phyloP scores from a whole-genome alignment of 1,284 basidiomycete genomes.

The Sanghuangporus sanghuang region DNA sequence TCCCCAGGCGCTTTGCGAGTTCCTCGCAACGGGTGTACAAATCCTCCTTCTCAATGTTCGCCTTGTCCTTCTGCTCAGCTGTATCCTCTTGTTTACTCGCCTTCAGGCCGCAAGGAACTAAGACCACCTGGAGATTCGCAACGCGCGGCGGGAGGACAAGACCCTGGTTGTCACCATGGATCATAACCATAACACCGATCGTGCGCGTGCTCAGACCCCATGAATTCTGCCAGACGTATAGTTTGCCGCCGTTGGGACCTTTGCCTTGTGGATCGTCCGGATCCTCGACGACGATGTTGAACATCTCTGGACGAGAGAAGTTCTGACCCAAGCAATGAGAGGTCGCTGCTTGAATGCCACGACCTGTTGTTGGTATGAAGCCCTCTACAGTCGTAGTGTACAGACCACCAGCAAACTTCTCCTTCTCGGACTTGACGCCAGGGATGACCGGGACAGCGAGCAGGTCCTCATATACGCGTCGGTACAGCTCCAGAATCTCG shows the following conservation, averaged over 20 bases:
- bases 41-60: constrained; percentile 39
- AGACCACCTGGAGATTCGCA: constrained; percentile 85
- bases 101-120: constrained; percentile 93
- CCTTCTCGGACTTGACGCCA: constrained; percentile 97
- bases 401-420: constrained; percentile 97
- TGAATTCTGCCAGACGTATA: constrained; percentile 95
- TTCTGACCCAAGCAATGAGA: constrained; percentile 98
- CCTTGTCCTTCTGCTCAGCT: neutral
- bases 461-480: constrained; percentile 94
- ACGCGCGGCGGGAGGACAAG: constrained; percentile 94
- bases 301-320: constrained; percentile 95
- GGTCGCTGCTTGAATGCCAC: constrained; percentile 97
- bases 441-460: constrained; percentile 97
- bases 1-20: constrained; percentile 66
- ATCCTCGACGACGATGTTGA: constrained; percentile 96
- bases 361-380: constrained; percentile 95
- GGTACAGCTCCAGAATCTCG: constrained; percentile 94
- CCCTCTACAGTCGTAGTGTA: constrained; percentile 99
- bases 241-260: constrained; percentile 44
- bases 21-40: constrained; percentile 80
- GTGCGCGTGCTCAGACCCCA: constrained; percentile 97
- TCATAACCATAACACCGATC: constrained; percentile 99
- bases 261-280: constrained; percentile 69
- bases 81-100: constrained; percentile 36
- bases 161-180: constrained; percentile 97